These are phyloP conservation scores for Allium fistulosum DNA, from an alignment of 106 monocot genomes.

Conservation along the genomic window DNA sequence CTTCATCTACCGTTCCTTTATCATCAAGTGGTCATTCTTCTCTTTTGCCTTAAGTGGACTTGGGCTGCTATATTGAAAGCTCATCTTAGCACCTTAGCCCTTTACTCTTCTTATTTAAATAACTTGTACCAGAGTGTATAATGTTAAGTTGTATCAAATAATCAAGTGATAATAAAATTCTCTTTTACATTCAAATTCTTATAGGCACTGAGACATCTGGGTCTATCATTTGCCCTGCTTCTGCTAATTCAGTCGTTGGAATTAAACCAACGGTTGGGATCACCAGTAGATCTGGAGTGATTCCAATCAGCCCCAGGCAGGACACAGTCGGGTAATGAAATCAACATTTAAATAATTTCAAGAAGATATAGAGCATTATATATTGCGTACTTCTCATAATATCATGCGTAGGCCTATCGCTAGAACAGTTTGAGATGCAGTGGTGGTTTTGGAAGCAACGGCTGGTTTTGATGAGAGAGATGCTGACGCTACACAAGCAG, in stretches of 20 bases:
- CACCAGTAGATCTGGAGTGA: slow-evolving; percentile 64
- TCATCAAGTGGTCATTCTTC: no score
- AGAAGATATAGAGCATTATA: not conserved
- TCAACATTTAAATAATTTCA: not conserved
- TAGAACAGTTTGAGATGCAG: slow-evolving; percentile 63
- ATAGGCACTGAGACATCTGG: slow-evolving; percentile 69
- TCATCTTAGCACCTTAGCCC: no score
- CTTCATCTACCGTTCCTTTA: no score
- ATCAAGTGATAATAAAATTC: no score
- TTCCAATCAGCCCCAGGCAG: slow-evolving; percentile 49
- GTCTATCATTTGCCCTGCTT: slow-evolving; percentile 60
- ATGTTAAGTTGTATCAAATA: no score
- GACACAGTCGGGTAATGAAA: slow-evolving; percentile 50
- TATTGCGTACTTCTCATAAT: not conserved
- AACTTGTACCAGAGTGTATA: no score
- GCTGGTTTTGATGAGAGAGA: slow-evolving; percentile 57
- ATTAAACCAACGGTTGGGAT: slow-evolving; percentile 78
- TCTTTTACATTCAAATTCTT: no score
- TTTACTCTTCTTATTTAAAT: no score
- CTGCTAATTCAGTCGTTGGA: slow-evolving; percentile 49
- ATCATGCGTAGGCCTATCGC: slow-evolving; percentile 44
- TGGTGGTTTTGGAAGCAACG: slow-evolving; percentile 52
- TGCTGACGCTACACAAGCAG: slow-evolving; percentile 36
- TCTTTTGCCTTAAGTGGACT: no score
- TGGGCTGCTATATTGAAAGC: no score